Base-by-base conservation (phyloP, 163 green algal genomes). In the Coccomyxa subellipsoidea region DNA sequence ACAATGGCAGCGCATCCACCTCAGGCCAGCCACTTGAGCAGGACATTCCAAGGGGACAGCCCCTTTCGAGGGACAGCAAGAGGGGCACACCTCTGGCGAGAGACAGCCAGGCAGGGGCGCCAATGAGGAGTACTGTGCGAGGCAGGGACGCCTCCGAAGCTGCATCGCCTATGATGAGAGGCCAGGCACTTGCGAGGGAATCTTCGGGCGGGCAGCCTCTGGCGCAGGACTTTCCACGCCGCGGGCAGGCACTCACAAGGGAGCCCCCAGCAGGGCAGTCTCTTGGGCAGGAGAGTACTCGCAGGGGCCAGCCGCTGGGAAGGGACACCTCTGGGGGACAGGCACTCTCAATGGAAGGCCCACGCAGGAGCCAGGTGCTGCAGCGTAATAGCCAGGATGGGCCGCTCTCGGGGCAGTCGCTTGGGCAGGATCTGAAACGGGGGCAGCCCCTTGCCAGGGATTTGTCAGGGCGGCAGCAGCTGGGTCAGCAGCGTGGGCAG, bases 401-500 rank as follows among this genome's bases (percentile, higher is more conserved):
- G 47, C 4, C 47, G 4, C 21, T 18, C 47, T 59, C 47, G 47
- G 47, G 15, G 4, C n/a, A n/a, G n/a, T n/a, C n/a, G n/a, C n/a
- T n/a, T n/a, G n/a, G n/a, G n/a, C 47, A 27, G 5, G 47, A 59
- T 1, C 47, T 27, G 47, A 59, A 59, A 18, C 47, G 47, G 21
- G 47, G 47, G 66, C 66, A 73, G 66, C 21, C 29, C 66, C 66
- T 73, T 1, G 21, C 66, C 66, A 73, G 66, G n/a, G 66, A 73
- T 23, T 36, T 36, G 66, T 73, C 66, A 73, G 31, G 66, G 66
- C 66, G 32, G 66, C 66, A 73, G 47, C 80, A 83, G 35, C 9
- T 36, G 7, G 37, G 25, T 59, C 39, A 35, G 15, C 54, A 76
- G 76, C 34, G 76, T 54, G 25, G 71, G 54, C 8, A 81, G 36